Percentiles rank a stretch among this genome's conserved stretches.
phyloP scores from a whole-genome alignment of 768 basidiomycete genomes.

The Clitopilus hobsonii region DNA sequence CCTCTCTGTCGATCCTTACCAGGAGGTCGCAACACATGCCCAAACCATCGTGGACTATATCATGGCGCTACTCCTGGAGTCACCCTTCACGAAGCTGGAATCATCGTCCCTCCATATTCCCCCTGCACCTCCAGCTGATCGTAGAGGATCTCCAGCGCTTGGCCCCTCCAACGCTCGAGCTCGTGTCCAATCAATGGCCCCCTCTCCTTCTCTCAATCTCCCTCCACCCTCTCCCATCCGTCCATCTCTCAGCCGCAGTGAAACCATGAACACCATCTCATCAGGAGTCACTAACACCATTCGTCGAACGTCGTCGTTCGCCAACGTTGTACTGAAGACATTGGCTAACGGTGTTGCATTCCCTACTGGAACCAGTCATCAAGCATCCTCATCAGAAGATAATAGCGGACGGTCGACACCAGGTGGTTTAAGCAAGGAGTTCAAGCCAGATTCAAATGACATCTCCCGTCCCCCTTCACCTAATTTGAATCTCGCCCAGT shows the following conservation, averaged over 20 bases:
- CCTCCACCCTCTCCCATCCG: slow-evolving; percentile 47
- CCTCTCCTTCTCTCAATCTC: slow-evolving; percentile 37
- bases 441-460: slow-evolving; percentile 26
- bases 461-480: slow-evolving; percentile 74
- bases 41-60: slow-evolving; percentile 92
- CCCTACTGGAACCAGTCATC: slow-evolving; percentile 25
- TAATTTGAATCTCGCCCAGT: slow-evolving; percentile 72
- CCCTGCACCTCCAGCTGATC: slow-evolving; percentile 37
- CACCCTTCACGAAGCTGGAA: slow-evolving; percentile 76
- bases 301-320: slow-evolving; percentile 76
- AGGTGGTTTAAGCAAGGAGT: slow-evolving; percentile 15
- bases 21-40: slow-evolving; percentile 87
- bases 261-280: slow-evolving; percentile 60
- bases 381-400: slow-evolving; percentile 42
- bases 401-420: slow-evolving; percentile 28
- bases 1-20: slow-evolving; percentile 88
- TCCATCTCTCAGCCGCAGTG: slow-evolving; percentile 49
- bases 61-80: slow-evolving; percentile 84
- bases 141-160: slow-evolving; percentile 25
- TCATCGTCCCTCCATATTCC: slow-evolving; percentile 57
- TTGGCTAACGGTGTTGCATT: slow-evolving; percentile 71
- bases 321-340: slow-evolving; percentile 59
- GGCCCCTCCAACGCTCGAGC: slow-evolving; percentile 31
- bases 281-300: slow-evolving; percentile 64
- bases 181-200: slow-evolving; percentile 46